Evolutionary conservation across 116 monocot genomes (phyloP).

Genomic region (Dioscorea cayenensis): DNA sequence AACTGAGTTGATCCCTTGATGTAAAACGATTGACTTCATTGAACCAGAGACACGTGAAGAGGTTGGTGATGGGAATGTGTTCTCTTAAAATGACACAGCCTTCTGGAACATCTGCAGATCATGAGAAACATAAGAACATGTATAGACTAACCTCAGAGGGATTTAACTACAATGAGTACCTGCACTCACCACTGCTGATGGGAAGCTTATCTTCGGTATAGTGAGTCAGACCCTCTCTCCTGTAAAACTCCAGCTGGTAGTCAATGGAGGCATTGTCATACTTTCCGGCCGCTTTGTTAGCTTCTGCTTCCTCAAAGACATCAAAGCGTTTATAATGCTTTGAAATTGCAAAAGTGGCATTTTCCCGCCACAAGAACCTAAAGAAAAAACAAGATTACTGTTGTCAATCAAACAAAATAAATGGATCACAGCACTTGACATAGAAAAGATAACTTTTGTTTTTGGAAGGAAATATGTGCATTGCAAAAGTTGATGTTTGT

Average conservation of each 20-base stretch:
- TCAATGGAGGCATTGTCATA: conserved; percentile 92
- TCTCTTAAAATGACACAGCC: conserved; percentile 95
- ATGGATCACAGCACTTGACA: too few species aligned
- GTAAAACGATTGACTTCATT: conserved; percentile 98
- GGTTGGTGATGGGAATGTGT: conserved; percentile 83
- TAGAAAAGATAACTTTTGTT: too few species aligned
- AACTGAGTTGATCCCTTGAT: conserved; percentile 92
- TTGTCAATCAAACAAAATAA: neutral
- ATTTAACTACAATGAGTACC: neutral
- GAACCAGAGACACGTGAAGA: conserved; percentile 98
- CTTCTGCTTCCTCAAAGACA: conserved; percentile 96
- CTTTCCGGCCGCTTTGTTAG: conserved; percentile 91
- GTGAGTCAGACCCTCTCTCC: conserved; percentile 75
- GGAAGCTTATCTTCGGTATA: conserved; percentile 85
- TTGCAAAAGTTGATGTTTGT: too few species aligned
- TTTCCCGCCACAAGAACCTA: conserved; percentile 87
- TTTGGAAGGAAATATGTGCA: too few species aligned
- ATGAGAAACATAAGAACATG: neutral
- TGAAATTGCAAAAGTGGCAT: conserved; percentile 84
- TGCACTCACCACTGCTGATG: conserved; percentile 73
- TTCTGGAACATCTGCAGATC: conserved; percentile 84
- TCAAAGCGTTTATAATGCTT: conserved; percentile 91
- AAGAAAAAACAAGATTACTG: neutral
- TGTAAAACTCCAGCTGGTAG: conserved; percentile 80
- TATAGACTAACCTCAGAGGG: neutral